Conservation (phyloP, 495 filamentous ascomycete species). For the Aspergillus campestris region DNA sequence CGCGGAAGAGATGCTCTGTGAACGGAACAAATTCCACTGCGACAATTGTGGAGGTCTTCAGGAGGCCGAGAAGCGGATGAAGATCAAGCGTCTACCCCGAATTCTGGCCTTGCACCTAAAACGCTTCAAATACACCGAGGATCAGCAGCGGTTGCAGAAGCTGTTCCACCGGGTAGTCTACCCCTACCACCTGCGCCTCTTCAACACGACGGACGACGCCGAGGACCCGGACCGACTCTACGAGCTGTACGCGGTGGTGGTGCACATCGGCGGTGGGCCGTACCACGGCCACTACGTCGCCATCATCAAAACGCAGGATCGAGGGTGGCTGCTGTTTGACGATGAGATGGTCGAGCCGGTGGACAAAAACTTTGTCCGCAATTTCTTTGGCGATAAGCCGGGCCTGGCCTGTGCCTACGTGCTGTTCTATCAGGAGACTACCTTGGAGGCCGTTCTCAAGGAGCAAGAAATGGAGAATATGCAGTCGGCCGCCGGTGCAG, state of each 20-base stretch:
- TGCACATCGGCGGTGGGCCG: slow-evolving; percentile 95
- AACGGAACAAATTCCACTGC: slow-evolving; percentile 97
- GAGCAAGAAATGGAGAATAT: slow-evolving; percentile 76
- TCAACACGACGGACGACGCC: slow-evolving; percentile 96
- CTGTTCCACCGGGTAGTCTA: slow-evolving; percentile 96
- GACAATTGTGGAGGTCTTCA: slow-evolving; percentile 95
- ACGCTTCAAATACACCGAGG: slow-evolving; percentile 96
- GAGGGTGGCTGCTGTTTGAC: slow-evolving; percentile 93
- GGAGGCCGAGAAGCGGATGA: slow-evolving; percentile 98
- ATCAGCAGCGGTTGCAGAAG: slow-evolving; percentile 87
- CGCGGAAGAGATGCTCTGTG: slow-evolving; percentile 96
- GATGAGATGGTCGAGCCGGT: slow-evolving; percentile 98
- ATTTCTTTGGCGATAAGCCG: slow-evolving; percentile 92
- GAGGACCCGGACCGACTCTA: slow-evolving; percentile 93
- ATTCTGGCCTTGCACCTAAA: slow-evolving; percentile 91
- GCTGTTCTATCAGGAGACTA: slow-evolving; percentile 95
- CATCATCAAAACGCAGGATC: slow-evolving; percentile 94
- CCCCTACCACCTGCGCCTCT: slow-evolving; percentile 89
- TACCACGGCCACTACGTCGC: slow-evolving; percentile 97
- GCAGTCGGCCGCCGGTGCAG: slow-evolving; percentile 37
- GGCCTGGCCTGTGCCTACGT: slow-evolving; percentile 94
- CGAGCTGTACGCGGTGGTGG: slow-evolving; percentile 96
- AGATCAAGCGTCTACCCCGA: slow-evolving; percentile 89
- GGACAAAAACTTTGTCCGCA: slow-evolving; percentile 91
- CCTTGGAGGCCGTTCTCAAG: slow-evolving; percentile 73